phyloP scores from a whole-genome alignment of 257 asterid species.

The Datura wrightii region DNA sequence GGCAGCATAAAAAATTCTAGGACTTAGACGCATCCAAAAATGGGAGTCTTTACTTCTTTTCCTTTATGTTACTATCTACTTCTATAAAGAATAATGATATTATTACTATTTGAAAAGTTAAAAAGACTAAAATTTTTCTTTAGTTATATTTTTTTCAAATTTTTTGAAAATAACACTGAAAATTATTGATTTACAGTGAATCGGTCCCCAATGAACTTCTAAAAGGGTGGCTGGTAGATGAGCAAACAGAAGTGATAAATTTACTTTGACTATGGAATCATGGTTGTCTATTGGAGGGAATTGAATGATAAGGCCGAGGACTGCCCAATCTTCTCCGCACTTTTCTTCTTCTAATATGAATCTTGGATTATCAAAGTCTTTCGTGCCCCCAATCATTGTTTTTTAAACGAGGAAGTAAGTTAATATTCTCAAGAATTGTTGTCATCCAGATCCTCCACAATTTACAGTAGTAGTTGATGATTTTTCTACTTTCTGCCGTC shows the following conservation, averaged over 20 bases:
- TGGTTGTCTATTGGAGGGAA: not conserved
- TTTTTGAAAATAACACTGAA: too few species aligned
- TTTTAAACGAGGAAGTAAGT: not conserved
- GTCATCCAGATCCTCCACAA: not conserved
- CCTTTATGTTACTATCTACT: not conserved
- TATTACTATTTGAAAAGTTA: not conserved
- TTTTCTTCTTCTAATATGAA: not conserved
- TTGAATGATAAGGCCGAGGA: not conserved
- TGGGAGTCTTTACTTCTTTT: not conserved
- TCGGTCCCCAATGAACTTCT: not conserved
- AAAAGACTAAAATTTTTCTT: not conserved
- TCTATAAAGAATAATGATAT: not conserved
- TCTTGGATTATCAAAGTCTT: not conserved
- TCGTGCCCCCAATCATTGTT: not conserved
- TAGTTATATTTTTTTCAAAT: not conserved
- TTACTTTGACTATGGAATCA: not conserved
- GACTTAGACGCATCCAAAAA: constrained; percentile 51
- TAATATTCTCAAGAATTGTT: not conserved
- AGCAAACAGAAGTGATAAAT: not conserved
- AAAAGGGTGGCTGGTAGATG: not conserved
- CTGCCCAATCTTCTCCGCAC: not conserved
- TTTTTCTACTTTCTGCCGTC: constrained; percentile 1
- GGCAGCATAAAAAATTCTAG: constrained; percentile 39
- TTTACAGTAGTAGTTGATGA: constrained; percentile 4
- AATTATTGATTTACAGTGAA: not conserved